Percentiles rank a stretch among this genome's conserved stretches.
phyloP scores from a whole-genome alignment of 2,329 filamentous ascomycete genomes.

The Exophiala dermatitidis region DNA sequence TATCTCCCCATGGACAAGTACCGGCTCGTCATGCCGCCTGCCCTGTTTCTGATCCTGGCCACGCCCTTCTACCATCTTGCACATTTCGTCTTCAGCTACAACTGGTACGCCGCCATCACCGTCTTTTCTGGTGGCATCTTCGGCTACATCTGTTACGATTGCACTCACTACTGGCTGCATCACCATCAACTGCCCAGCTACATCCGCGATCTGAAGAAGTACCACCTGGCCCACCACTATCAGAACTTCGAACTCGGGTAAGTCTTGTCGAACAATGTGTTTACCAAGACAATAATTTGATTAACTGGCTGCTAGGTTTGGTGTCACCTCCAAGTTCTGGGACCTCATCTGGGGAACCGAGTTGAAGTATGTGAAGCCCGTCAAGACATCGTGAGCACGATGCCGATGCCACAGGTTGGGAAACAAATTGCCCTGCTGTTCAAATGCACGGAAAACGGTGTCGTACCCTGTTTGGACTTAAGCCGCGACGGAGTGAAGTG shows the following conservation, averaged over 20 bases:
- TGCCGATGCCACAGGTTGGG: too few species aligned
- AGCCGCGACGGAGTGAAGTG: too few species aligned
- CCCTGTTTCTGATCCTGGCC: constrained; percentile 75
- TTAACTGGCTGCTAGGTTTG: constrained; percentile 48
- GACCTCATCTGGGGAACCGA: constrained; percentile 87
- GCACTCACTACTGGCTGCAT: constrained; percentile 98
- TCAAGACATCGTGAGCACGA: constrained; percentile 22
- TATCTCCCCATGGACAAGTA: constrained; percentile 99
- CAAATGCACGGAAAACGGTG: neutral
- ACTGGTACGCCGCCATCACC: constrained; percentile 73
- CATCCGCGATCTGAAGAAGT: constrained; percentile 92
- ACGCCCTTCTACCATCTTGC: constrained; percentile 89
- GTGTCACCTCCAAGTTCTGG: constrained; percentile 95
- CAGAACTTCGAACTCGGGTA: constrained; percentile 88
- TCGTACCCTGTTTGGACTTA: too few species aligned
- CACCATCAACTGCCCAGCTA: constrained; percentile 86
- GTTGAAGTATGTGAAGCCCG: constrained; percentile 45
- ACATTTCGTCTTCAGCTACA: constrained; percentile 70
- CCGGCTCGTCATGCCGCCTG: constrained; percentile 91
- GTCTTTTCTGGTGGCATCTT: constrained; percentile 88
- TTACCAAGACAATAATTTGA: neutral
- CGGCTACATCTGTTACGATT: constrained; percentile 90
- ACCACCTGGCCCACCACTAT: constrained; percentile 94
- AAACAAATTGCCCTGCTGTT: neutral
- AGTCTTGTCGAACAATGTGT: neutral